Evolutionary conservation across 2,329 filamentous ascomycete species (phyloP), one percentile per base, ranked within the genome.

Genomic region (Aspergillus sp.): DNA sequence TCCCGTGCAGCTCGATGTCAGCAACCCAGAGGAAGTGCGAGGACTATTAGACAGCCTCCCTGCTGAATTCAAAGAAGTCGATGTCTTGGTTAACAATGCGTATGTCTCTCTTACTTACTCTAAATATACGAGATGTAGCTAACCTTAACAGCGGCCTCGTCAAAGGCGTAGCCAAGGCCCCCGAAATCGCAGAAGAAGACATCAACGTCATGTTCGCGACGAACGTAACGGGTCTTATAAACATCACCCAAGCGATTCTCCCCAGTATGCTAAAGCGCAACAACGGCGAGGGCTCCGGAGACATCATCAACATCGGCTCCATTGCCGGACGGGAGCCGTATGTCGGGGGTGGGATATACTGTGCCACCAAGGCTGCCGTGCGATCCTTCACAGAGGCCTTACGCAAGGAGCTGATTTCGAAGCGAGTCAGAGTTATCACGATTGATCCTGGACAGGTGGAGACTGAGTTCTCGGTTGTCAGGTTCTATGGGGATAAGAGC

Each of bases 261-360:
- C 50, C 50, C 2, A 11, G 4, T n/a, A 52, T 52, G 50, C 50
- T 52, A 11, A n/a, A 22, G 40, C 50, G 50, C 24, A 52, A 52
- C 39, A 45, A 44, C 50, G 50, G 50, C 24, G 24, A 19, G 9
- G 50, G 50, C 7, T 9, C 50, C 1, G 56, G 56, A 13, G 56
- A 58, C 6, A 58, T 58, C 19, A 49, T 54, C 50, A 58, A 58
- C 44, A 58, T 58, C 33, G 50, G 50, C 9, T 54, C 49, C 3
- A 58, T 58, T 39, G 50, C 56, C 9, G 56, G 56, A 12, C 56
- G 56, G 5, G 56, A 54, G 34, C 42, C 50, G 13, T 58, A 58
- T 17, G 22, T 44, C 20, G 44, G 56, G 4, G 50, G 56, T 8
- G 34, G 56, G 20, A 54, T 58, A 6, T 58, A 58, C 24, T 54